These are phyloP conservation scores for Diaporthe caulivora DNA, from an alignment of 2,329 filamentous ascomycete species.

Conservation along the genomic window DNA sequence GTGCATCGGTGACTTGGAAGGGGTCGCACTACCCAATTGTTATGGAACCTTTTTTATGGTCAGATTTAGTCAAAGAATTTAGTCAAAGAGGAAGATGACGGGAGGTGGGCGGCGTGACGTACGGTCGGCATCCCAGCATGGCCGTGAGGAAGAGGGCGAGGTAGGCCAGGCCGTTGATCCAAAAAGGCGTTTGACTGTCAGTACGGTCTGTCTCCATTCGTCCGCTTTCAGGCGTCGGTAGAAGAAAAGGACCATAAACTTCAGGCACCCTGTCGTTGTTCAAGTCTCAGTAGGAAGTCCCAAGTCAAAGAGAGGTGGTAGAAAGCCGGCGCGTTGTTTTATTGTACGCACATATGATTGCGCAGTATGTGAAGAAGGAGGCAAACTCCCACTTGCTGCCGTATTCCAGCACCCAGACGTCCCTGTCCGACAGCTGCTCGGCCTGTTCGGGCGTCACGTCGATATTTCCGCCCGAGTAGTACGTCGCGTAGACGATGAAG, in stretches of 20 bases:
- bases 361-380: slow-evolving; percentile 46
- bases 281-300: background rate
- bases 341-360: slow-evolving; percentile 43
- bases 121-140: slow-evolving; percentile 31
- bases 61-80: background rate
- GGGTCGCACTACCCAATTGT: slow-evolving; percentile 45
- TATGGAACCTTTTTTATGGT: slow-evolving; percentile 24
- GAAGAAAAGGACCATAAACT: slow-evolving; percentile 46
- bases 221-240: slow-evolving; percentile 45
- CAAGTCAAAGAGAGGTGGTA: accelerated
- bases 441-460: slow-evolving; percentile 42
- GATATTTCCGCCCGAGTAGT: slow-evolving; percentile 44
- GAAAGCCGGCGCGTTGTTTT: too few species aligned
- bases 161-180: slow-evolving; percentile 42
- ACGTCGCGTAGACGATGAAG: slow-evolving; percentile 44
- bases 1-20: slow-evolving; percentile 38
- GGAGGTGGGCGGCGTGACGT: background rate
- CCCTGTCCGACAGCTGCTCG: slow-evolving; percentile 40
- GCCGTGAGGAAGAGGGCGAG: slow-evolving; percentile 35
- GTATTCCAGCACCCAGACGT: slow-evolving; percentile 41
- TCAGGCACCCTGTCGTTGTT: slow-evolving; percentile 42
- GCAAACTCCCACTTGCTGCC: slow-evolving; percentile 44
- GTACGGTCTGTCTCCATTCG: slow-evolving; percentile 36
- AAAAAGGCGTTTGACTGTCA: slow-evolving; percentile 41
- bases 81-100: accelerated